Conservation (phyloP, 164 flowering plant genomes). For the Chloranthus sessilifolius region DNA sequence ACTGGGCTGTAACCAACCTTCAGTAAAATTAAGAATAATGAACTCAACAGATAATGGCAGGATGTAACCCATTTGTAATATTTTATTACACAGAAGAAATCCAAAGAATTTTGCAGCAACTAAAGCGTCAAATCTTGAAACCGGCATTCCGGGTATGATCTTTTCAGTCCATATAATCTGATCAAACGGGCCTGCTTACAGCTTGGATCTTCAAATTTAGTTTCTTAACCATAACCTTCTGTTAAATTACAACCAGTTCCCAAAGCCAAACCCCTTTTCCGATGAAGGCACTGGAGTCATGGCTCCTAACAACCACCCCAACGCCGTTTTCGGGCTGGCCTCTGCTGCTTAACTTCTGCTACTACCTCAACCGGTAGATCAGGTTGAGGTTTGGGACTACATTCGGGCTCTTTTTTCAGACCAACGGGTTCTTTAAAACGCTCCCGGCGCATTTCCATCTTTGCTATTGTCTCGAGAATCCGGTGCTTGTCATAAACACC, state of each 20-base stretch:
- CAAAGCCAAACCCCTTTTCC: too few species aligned
- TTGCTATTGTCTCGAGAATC: slow-evolving; percentile 48
- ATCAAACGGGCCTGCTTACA: neutral
- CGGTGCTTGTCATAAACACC: slow-evolving; percentile 28
- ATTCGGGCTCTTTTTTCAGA: slow-evolving; percentile 27
- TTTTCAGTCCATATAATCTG: neutral
- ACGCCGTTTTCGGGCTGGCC: slow-evolving; percentile 59
- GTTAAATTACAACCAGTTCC: too few species aligned
- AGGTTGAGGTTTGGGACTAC: slow-evolving; percentile 12
- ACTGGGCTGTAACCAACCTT: neutral
- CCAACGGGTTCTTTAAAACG: slow-evolving; percentile 57
- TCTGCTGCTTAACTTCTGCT: slow-evolving; percentile 29
- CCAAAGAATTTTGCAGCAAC: neutral
- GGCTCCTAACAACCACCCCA: slow-evolving; percentile 45
- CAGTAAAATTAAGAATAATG: neutral
- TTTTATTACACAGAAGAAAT: neutral
- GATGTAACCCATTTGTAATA: slow-evolving; percentile 2
- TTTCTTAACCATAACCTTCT: too few species aligned
- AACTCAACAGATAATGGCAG: neutral
- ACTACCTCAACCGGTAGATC: slow-evolving; percentile 19
- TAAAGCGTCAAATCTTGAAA: neutral
- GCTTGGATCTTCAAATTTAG: neutral
- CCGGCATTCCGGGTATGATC: neutral
- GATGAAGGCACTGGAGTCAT: too few species aligned
- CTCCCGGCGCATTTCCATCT: slow-evolving; percentile 71